phyloP scores from a whole-genome alignment of 2,329 filamentous ascomycete species.

The Colletotrichum sp. region DNA sequence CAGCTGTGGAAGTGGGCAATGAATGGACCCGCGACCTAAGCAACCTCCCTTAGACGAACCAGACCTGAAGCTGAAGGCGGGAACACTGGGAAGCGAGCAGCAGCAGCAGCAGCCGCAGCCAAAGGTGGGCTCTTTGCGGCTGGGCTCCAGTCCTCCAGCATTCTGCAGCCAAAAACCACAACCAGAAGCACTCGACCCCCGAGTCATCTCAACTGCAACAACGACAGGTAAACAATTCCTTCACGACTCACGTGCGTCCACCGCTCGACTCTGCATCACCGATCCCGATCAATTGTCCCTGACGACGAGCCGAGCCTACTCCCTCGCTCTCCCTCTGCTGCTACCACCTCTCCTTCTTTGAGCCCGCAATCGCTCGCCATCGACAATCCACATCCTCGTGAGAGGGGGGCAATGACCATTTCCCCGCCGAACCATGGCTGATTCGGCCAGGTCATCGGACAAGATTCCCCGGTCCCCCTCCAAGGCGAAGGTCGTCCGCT shows the following conservation, averaged over 20 bases:
- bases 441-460: conserved; percentile 23
- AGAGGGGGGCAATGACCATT: conserved; percentile 22
- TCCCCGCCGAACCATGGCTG: conserved; percentile 22
- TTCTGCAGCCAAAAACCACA: conserved; percentile 9
- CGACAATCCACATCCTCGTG: conserved; percentile 13
- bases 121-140: conserved; percentile 2
- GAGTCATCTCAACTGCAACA: conserved; percentile 15
- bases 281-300: not conserved
- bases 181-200: not conserved
- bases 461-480: conserved; percentile 18
- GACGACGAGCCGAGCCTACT: not conserved
- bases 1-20: not conserved
- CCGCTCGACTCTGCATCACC: not conserved
- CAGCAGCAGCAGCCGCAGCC: not conserved
- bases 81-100: not conserved
- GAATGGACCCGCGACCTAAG: not conserved
- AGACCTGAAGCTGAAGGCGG: not conserved
- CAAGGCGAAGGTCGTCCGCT: conserved; percentile 53
- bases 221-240: conserved; percentile 3
- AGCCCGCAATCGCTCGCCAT: not conserved
- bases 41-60: not conserved
- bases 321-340: not conserved
- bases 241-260: conserved; percentile 9
- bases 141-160: conserved; percentile 6
- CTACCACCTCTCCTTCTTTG: not conserved